Evolutionary conservation across 2,329 filamentous ascomycete species (phyloP).

Genomic region (Tolypocladium inflatum): DNA sequence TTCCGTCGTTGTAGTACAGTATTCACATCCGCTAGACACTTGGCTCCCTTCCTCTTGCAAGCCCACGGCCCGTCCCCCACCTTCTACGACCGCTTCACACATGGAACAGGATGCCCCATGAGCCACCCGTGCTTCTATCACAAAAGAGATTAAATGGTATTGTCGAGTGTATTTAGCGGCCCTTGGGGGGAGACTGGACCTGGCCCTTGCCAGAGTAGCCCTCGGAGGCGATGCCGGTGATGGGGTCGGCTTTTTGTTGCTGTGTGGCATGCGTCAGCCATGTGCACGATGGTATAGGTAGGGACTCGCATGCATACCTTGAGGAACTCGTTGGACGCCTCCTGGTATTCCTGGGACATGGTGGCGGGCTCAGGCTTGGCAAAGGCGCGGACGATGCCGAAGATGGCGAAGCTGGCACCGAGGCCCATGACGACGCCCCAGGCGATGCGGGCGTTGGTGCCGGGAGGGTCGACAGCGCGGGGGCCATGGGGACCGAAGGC

Average conservation of each 20-base stretch:
- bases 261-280: constrained; percentile 25
- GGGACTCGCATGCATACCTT: constrained; percentile 46
- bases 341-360: constrained; percentile 97
- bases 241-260: constrained; percentile 76
- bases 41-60: constrained; percentile 17
- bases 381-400: constrained; percentile 61
- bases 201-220: constrained; percentile 70
- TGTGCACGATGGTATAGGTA: neutral
- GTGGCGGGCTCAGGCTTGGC: constrained; percentile 67
- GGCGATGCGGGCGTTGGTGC: constrained; percentile 72
- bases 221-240: constrained; percentile 73
- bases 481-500: constrained; percentile 95
- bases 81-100: constrained; percentile 24
- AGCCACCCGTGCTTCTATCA: constrained; percentile 22
- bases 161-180: constrained; percentile 27
- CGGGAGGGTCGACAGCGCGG: constrained; percentile 71
- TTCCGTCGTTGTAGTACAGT: constrained; percentile 32
- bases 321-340: constrained; percentile 88
- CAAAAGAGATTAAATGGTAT: constrained; percentile 21
- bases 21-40: constrained; percentile 27
- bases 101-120: constrained; percentile 17
- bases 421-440: constrained; percentile 63
- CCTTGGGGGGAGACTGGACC: constrained; percentile 60
- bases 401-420: constrained; percentile 58
- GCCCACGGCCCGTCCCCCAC: constrained; percentile 9